Evolutionary conservation across 352 stramenopile genomes (phyloP).

Genomic region (Pythium aristosporum): DNA sequence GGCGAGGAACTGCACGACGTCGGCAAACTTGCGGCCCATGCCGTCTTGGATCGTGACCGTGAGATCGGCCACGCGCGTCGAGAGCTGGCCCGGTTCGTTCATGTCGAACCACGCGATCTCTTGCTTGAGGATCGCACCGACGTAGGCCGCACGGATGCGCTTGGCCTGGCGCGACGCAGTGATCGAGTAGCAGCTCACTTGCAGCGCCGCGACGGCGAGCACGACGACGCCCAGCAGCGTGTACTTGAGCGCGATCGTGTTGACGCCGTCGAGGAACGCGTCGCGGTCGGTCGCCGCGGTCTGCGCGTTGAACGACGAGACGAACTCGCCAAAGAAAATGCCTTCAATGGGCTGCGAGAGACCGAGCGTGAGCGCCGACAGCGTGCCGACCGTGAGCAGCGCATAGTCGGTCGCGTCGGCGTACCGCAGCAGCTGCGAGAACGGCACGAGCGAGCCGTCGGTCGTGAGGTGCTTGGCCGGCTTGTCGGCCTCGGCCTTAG

Average conservation of each 20-base stretch:
- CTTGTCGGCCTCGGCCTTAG: background rate
- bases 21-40: slow-evolving; percentile 32
- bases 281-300: slow-evolving; percentile 20
- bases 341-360: slow-evolving; percentile 66
- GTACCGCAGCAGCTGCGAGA: slow-evolving; percentile 50
- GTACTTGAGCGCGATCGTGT: slow-evolving; percentile 4
- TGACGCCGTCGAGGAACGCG: slow-evolving; percentile 25
- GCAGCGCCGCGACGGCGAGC: background rate
- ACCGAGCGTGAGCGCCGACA: slow-evolving; percentile 41
- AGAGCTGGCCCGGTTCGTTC: slow-evolving; percentile 30
- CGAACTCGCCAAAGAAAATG: slow-evolving; percentile 65
- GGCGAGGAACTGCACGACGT: slow-evolving; percentile 30
- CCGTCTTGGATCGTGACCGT: slow-evolving; percentile 23
- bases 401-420: slow-evolving; percentile 52
- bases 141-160: slow-evolving; percentile 1
- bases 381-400: slow-evolving; percentile 51
- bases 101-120: slow-evolving; percentile 7
- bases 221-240: slow-evolving; percentile 1
- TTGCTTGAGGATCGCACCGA: slow-evolving; percentile 3
- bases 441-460: slow-evolving; percentile 33
- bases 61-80: slow-evolving; percentile 43
- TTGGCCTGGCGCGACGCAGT: slow-evolving; percentile 8
- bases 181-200: slow-evolving; percentile 6
- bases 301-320: slow-evolving; percentile 69
- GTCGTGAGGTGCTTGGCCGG: slow-evolving; percentile 1